phyloP scores from a whole-genome alignment of 768 basidiomycete species.

The Tricholomella constricta region DNA sequence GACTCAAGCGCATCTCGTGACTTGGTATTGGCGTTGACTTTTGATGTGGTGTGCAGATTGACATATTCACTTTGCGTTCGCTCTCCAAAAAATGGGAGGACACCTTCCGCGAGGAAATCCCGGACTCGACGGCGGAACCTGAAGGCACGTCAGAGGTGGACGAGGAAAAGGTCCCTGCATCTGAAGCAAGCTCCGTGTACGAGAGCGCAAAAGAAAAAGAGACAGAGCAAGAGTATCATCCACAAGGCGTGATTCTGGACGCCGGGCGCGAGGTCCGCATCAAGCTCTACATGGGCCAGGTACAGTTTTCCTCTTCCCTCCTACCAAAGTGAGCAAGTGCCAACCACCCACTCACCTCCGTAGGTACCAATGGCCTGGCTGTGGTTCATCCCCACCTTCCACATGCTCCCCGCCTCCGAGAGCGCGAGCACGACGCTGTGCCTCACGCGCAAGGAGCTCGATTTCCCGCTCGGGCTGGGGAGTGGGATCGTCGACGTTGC shows the following conservation, averaged over 20 bases:
- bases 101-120: constrained; percentile 38
- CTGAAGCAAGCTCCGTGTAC: constrained; percentile 47
- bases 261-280: constrained; percentile 67
- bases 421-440: constrained; percentile 24
- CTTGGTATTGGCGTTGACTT: too few species aligned
- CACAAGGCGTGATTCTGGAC: constrained; percentile 60
- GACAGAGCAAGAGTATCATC: constrained; percentile 24
- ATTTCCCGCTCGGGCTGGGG: constrained; percentile 79
- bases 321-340: too few species aligned
- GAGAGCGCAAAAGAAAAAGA: constrained; percentile 29
- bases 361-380: constrained; percentile 82
- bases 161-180: constrained; percentile 30
- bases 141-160: constrained; percentile 20
- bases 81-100: constrained; percentile 47
- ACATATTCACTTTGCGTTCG: constrained; percentile 48
- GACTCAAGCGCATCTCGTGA: too few species aligned
- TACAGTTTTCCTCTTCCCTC: constrained; percentile 32
- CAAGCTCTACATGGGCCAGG: constrained; percentile 76
- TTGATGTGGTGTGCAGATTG: constrained; percentile 17
- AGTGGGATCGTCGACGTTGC: constrained; percentile 65
- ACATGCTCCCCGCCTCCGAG: constrained; percentile 54
- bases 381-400: constrained; percentile 86
- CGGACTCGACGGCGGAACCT: constrained; percentile 20
- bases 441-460: constrained; percentile 64
- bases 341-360: constrained; percentile 4